A percentile compares a stretch with the other conserved stretches of the same genome.
Evolutionary conservation across 129 eudicot species (phyloP).

Genomic region (Arctium lappa): DNA sequence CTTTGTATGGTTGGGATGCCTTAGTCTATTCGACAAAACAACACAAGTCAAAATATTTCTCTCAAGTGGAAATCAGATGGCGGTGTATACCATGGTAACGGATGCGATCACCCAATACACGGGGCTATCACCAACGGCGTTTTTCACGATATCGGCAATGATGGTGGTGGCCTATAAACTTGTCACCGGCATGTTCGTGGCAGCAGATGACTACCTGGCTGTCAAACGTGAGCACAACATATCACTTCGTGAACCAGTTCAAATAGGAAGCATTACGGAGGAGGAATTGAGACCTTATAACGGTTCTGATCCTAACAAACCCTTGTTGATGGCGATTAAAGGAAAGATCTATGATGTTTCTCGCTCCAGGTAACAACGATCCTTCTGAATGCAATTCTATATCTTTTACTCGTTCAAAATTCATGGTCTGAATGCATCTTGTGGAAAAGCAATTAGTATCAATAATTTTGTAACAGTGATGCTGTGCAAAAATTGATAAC

Average conservation of each 20-base stretch:
- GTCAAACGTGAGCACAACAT: constrained; percentile 49
- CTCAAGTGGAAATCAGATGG: constrained; percentile 3
- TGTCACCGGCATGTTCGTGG: constrained; percentile 65
- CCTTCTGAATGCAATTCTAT: neutral
- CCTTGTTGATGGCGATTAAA: constrained; percentile 84
- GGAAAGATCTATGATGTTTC: constrained; percentile 91
- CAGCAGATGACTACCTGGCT: constrained; percentile 55
- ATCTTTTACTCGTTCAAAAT: neutral
- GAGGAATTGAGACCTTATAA: constrained; percentile 66
- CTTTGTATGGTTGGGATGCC: too few species aligned
- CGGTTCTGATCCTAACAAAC: constrained; percentile 75
- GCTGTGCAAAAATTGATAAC: too few species aligned
- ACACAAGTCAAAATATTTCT: neutral
- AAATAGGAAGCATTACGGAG: constrained; percentile 58
- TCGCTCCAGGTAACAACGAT: constrained; percentile 52
- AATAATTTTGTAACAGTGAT: neutral
- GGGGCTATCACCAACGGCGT: constrained; percentile 71
- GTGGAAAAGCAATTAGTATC: neutral
- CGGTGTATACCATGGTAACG: constrained; percentile 22
- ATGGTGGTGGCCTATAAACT: constrained; percentile 61
- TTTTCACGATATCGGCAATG: constrained; percentile 62
- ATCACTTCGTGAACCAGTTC: constrained; percentile 61
- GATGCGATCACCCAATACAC: constrained; percentile 52
- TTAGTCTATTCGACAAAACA: neutral
- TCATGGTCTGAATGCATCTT: neutral